Evolutionary conservation across 78 protist genomes (phyloP).

Genomic region (Emiliania huxleyi): DNA sequence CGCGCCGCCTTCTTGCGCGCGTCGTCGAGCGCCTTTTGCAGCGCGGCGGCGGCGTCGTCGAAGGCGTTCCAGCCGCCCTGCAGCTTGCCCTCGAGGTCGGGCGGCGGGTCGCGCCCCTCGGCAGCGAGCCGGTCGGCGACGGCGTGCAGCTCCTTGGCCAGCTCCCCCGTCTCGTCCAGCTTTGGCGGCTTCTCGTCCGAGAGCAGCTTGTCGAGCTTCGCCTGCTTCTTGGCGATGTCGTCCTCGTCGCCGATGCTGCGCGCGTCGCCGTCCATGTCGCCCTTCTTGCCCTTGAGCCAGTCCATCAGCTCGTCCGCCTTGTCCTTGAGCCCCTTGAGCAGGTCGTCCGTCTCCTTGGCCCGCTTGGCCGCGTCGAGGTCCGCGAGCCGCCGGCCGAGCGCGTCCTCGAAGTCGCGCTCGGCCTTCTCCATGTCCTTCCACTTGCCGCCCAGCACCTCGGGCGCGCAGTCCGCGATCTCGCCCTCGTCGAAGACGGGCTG

Average conservation of each 20-base stretch:
- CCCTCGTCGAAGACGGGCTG: background rate
- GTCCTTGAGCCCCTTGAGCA: background rate
- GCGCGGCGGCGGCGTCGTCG: background rate
- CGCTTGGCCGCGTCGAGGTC: background rate
- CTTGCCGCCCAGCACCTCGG: background rate
- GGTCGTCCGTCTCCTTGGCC: background rate
- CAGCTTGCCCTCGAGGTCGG: background rate
- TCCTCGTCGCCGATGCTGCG: background rate
- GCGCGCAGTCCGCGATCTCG: background rate
- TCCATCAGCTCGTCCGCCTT: background rate
- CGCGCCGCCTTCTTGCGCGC: background rate
- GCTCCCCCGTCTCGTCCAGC: background rate
- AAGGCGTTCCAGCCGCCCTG: background rate
- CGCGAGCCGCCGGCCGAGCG: background rate
- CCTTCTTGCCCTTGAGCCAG: background rate
- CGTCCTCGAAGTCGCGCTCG: background rate
- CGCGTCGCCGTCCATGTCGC: background rate
- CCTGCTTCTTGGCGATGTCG: background rate
- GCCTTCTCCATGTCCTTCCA: background rate
- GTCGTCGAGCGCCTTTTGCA: background rate
- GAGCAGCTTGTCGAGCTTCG: background rate
- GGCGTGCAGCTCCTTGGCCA: background rate
- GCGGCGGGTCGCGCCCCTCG: background rate
- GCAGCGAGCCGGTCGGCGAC: background rate
- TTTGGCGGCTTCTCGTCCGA: background rate